A percentile compares a stretch with the other conserved stretches of the same genome.
Conservation (phyloP, 176 grass and related monocot species). For the Musa beccarii region DNA sequence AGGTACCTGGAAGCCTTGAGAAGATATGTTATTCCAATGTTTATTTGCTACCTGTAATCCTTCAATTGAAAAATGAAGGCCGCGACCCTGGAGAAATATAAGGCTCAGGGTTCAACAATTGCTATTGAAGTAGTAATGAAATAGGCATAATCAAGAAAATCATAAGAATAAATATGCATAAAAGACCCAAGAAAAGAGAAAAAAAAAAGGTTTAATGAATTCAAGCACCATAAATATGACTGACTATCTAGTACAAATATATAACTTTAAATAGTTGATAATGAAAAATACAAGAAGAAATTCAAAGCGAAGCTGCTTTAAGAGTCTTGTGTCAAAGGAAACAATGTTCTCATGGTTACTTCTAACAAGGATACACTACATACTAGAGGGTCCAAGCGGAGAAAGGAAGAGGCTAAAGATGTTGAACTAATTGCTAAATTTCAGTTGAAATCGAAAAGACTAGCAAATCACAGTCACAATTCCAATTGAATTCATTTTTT, state of each 20-base stretch:
- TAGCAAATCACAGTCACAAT: no score
- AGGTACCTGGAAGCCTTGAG: conserved; percentile 79
- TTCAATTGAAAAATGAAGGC: conserved; percentile 54
- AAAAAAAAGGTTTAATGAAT: no score
- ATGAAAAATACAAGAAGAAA: neutral
- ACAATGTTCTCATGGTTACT: neutral
- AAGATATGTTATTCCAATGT: conserved; percentile 90
- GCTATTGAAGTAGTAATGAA: conserved; percentile 16
- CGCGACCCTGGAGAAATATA: conserved; percentile 45
- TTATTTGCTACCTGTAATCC: conserved; percentile 36
- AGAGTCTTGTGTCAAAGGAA: neutral
- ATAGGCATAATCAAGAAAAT: conserved; percentile 1
- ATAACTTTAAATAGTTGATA: neutral
- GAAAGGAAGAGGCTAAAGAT: no score
- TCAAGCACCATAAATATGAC: no score
- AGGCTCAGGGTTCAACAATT: conserved; percentile 19
- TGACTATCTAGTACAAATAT: neutral
- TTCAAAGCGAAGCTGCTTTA: neutral
- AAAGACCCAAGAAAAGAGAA: no score
- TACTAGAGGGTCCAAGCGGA: no score
- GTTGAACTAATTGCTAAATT: no score
- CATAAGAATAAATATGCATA: neutral
- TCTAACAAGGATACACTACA: neutral
- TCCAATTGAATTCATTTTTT: no score
- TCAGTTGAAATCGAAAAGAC: no score